phyloP scores from a whole-genome alignment of 148 eudicot species.

The Agrostemma githago region DNA sequence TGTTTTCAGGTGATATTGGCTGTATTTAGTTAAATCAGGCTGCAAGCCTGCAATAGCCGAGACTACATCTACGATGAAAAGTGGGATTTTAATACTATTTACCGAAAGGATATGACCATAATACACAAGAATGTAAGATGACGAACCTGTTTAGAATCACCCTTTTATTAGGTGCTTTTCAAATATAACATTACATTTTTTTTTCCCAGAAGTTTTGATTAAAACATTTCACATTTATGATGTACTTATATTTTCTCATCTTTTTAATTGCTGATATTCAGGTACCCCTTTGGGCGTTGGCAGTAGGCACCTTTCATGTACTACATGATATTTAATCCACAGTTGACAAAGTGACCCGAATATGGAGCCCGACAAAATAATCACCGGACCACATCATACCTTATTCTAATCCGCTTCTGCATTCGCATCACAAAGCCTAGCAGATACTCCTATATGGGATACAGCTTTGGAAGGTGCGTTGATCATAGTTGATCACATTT shows the following conservation, averaged over 20 bases:
- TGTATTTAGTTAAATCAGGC: neutral
- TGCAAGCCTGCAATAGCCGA: neutral
- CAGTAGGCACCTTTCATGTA: neutral
- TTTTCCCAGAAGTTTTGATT: neutral
- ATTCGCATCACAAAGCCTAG: neutral
- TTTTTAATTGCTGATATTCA: conserved; percentile 8
- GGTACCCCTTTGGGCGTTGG: conserved; percentile 4
- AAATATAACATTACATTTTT: neutral
- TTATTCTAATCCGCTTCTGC: too few relatives aligned
- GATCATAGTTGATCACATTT: conserved; percentile 6
- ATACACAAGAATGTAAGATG: neutral
- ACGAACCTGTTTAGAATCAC: neutral
- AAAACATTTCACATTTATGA: neutral
- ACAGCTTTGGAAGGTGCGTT: conserved; percentile 17
- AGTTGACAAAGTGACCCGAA: neutral
- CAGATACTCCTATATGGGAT: conserved; percentile 8
- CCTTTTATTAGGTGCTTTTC: neutral
- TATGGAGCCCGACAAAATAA: too few relatives aligned
- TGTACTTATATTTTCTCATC: neutral
- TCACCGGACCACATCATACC: too few relatives aligned
- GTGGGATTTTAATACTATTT: neutral
- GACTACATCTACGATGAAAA: neutral
- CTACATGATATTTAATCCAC: neutral
- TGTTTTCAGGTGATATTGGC: neutral
- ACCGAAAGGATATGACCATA: neutral